These are phyloP conservation scores for Lactarius quietus DNA, from an alignment of 768 basidiomycete genomes.

Conservation along the genomic window DNA sequence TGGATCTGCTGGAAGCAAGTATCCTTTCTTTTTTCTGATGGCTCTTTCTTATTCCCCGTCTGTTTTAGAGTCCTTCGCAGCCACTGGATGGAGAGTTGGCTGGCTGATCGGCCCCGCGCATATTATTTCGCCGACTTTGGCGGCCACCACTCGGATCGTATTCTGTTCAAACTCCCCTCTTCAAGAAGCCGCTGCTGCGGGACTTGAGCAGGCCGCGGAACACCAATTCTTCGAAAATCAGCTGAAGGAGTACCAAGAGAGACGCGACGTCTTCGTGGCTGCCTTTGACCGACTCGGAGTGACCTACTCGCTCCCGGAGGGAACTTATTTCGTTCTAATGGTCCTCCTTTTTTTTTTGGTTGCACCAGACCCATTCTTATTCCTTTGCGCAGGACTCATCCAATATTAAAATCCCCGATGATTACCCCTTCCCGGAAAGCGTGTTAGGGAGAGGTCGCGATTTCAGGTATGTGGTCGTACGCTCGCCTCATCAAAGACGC, in stretches of 20 bases:
- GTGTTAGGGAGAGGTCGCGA: constrained; percentile 80
- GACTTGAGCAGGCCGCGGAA: constrained; percentile 73
- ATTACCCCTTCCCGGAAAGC: constrained; percentile 76
- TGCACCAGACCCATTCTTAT: constrained; percentile 5
- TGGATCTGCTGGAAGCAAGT: constrained; percentile 87
- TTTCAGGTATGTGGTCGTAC: constrained; percentile 56
- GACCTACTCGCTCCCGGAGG: constrained; percentile 84
- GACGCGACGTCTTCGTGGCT: constrained; percentile 67
- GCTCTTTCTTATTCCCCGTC: background rate
- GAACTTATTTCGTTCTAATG: constrained; percentile 86
- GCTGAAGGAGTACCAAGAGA: constrained; percentile 70
- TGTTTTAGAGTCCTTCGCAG: constrained; percentile 85
- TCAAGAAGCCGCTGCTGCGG: constrained; percentile 91
- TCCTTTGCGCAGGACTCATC: constrained; percentile 62
- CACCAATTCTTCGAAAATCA: constrained; percentile 78
- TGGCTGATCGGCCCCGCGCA: constrained; percentile 89
- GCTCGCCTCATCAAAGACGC: constrained; percentile 13
- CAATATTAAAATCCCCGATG: constrained; percentile 70
- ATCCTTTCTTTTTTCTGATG: background rate
- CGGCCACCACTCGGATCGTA: constrained; percentile 89
- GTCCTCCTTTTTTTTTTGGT: constrained; percentile 37
- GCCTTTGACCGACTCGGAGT: constrained; percentile 83
- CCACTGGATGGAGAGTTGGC: constrained; percentile 96
- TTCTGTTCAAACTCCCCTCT: constrained; percentile 94
- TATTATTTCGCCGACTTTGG: constrained; percentile 82